phyloP scores from a whole-genome alignment of 176 grass and related monocot genomes.

The Bonia amplexicaulis region DNA sequence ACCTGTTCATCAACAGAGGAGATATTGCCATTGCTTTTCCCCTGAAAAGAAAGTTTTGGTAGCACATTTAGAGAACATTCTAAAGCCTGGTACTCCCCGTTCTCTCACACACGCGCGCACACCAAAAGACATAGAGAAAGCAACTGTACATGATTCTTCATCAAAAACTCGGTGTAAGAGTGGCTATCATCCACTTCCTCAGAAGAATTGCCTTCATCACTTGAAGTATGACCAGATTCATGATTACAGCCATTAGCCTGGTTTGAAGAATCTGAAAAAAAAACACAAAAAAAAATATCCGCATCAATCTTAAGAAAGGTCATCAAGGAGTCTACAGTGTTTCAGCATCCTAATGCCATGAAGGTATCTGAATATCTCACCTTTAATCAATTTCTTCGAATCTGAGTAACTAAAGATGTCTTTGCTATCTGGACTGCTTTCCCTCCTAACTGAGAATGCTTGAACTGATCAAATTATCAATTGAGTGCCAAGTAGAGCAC shows the following conservation, averaged over 20 bases:
- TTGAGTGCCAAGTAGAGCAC: constrained; percentile 23
- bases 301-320: constrained; percentile 28
- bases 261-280: constrained; percentile 62
- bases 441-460: constrained; percentile 91
- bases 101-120: background rate
- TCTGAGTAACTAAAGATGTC: constrained; percentile 34
- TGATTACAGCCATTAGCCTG: constrained; percentile 71
- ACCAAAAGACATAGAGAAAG: background rate
- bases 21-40: constrained; percentile 49
- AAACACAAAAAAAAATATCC: constrained; percentile 21
- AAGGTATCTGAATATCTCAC: constrained; percentile 63
- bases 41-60: constrained; percentile 35
- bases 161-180: constrained; percentile 30
- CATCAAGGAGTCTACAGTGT: constrained; percentile 12
- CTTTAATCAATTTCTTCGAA: constrained; percentile 60
- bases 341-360: constrained; percentile 31
- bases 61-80: constrained; percentile 14
- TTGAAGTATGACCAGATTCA: constrained; percentile 46
- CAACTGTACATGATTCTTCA: constrained; percentile 49
- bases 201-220: constrained; percentile 47
- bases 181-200: constrained; percentile 39
- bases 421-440: constrained; percentile 50
- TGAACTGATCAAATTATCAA: constrained; percentile 63
- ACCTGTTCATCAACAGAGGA: constrained; percentile 41
- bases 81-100: background rate